Evolutionary conservation across 768 basidiomycete genomes (phyloP), one percentile per base, ranked within the genome.

Genomic region (Suillus americanus): DNA sequence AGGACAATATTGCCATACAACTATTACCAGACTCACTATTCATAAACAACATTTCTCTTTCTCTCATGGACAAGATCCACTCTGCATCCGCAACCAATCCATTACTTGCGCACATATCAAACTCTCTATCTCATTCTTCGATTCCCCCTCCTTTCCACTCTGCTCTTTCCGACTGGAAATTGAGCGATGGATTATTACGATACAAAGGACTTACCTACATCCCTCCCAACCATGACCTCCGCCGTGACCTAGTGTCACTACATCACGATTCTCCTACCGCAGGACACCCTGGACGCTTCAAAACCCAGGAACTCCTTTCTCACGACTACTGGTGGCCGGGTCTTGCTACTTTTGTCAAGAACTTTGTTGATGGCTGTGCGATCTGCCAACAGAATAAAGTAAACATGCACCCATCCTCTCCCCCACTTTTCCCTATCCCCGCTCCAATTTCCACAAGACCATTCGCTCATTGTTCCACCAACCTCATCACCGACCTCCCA

Each of bases 351-450:
- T 45, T 45, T 2, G 20, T 45, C 7, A 45, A 45, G 43, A 45
- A 45, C 43, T 45, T 20, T 13, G 4, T 40, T 0, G 57, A 30
- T 6, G 57, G 57, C 3, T 59, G 37, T 13, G 4, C 20, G 3
- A 40, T 59, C 37, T 59, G 57, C 18, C 57, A 59, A 37, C 57
- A 59, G 37, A 33, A 33, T 5, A 59, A 59, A 40, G 57, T 59
- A 2, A 59, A 59, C 57, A 59, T 20, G 37, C 57, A 59, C 57
- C 57, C 37, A 8, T 45, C 43, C 0, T 3, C 20, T 2, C 43
- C 43, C 1, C 20, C 43, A 0, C 43, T 45, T 0, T 9, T 1
- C 0, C 43, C 43, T 8, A 45, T 45, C 0, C 43, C 20, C 3
- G 2, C 43, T 0, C 43, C 43, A 2, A 20, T 45, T 1, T 45